Base-by-base conservation (phyloP, 768 basidiomycete species). In the Mycena metata region DNA sequence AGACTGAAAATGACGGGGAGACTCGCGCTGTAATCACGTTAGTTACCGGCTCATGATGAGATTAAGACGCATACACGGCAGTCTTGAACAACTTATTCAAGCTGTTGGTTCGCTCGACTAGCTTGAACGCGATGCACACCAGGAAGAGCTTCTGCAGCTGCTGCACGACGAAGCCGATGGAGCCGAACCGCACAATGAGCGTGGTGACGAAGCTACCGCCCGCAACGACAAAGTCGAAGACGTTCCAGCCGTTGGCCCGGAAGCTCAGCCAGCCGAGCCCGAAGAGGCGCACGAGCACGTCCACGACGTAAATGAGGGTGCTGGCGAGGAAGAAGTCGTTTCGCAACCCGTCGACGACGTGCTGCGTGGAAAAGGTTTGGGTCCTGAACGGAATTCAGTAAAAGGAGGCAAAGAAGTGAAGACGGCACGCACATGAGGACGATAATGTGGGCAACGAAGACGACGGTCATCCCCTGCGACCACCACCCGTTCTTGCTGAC, bases 41-140 rank as follows among this genome's bases (percentile, higher is more conserved):
- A 67, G 54, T 65, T 26, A 33, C 39, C 11, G 23, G 39, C 15
- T 39, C 13, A 60, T 17, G 26, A 35, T 4, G 33, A 64, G 23
- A 23, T 42, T 46, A 54, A 63, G 15, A 24, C 35, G 85, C 96
- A 57, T 83, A 97, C 95, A 94, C 88, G 7, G 94, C 93, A 19
- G 96, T 98, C 82, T 98, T 98, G 87, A 98, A 98, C 19, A 99
- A 84, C 81, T 96, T 95, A 75, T 98, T 98, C 69, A 99, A 83
- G 69, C 89, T 90, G 74, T 94, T 90, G 67, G 91, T 91, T 46
- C 93, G 86, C 74, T 98, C 95, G 0, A 98, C 94, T 13, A 99
- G 88, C 78, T 99, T 99, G 86, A 98, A 92, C 0, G 95, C 91
- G 66, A 98, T 95, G 73, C 91, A 89, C 73, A 96, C 96, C 33